phyloP scores from a whole-genome alignment of 2,329 filamentous ascomycete genomes.

The Penicillium sclerotiorum region DNA sequence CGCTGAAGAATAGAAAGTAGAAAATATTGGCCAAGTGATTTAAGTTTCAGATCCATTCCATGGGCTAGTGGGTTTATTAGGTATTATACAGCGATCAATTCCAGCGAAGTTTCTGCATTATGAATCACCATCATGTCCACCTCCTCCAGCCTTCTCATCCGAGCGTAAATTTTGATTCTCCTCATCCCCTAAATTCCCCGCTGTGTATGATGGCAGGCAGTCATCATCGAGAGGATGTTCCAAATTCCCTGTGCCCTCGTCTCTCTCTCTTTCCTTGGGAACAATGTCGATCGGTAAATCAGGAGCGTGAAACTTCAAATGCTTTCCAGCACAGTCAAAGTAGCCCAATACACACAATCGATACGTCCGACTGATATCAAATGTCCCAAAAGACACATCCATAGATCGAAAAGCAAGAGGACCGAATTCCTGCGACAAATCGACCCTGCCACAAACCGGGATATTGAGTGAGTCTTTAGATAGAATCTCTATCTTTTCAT shows the following conservation, averaged over 20 bases:
- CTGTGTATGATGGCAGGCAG: background rate
- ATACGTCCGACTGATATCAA: background rate
- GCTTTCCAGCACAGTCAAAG: background rate
- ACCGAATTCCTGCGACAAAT: background rate
- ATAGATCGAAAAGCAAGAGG: background rate
- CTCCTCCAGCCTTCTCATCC: too few relatives aligned
- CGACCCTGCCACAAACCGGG: background rate
- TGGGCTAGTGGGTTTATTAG: too few relatives aligned
- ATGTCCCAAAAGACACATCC: background rate
- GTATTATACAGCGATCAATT: too few relatives aligned
- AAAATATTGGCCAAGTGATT: too few relatives aligned
- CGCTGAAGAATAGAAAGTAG: constrained; percentile 43
- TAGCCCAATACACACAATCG: background rate
- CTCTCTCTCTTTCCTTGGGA: background rate
- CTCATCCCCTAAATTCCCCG: too few relatives aligned
- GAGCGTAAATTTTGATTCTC: too few relatives aligned
- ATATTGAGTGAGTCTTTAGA: background rate
- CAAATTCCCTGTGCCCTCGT: background rate
- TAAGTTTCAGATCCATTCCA: too few relatives aligned
- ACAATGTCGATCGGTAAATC: background rate
- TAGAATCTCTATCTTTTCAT: background rate
- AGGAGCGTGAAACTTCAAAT: background rate
- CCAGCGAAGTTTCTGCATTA: too few relatives aligned
- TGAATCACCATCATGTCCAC: too few relatives aligned
- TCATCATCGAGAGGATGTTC: background rate